Evolutionary conservation across 495 filamentous ascomycete genomes (phyloP), one percentile per base, ranked within the genome.

Genomic region (Xylaria telfairii): DNA sequence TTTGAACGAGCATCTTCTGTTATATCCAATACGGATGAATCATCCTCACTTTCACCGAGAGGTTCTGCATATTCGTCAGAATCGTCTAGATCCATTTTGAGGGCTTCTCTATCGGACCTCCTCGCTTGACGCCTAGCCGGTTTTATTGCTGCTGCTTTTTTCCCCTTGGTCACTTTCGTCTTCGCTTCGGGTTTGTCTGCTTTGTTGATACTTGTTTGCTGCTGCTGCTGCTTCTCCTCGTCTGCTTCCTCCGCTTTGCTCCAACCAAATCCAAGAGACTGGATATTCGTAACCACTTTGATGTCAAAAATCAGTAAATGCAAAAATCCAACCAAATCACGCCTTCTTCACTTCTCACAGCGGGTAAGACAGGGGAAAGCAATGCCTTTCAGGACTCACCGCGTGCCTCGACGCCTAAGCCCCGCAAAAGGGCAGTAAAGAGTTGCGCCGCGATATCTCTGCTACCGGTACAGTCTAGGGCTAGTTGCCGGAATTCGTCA

Each of bases 221-320:
- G 69, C 39, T 79, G 75, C 65, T 78, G 79, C 69, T 79, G 76
- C 64, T 78, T 79, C 69, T 83, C 81, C 39, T 81, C 81, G 42
- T 84, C 83, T 32, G 87, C 88, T 75, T 94, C 91, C 79, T 99
- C 96, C 21, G 85, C 82, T 76, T 95, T 95, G 62, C 90, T 95
- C 89, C 93, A 98, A 2, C 94, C 94, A 79, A 97, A 97, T 2
- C 96, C 96, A 0, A 93, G 77, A 19, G 96, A 91, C 71, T 98
- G 96, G 13, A 99, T 80, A 78, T 87, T 97, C 17, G 90, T 90
- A 12, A 98, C 90, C 74, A 98, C 82, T 49, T 94, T 85, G 24
- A 92, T 21, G 41, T 32, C 6, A 44, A 19, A 19, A 12, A 34
- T 69, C 17, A 69, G 67, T 69, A 42, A 39, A 66, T 26, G 5